Evolutionary conservation across 2,329 filamentous ascomycete genomes (phyloP).

Genomic region (Fusarium sp.): DNA sequence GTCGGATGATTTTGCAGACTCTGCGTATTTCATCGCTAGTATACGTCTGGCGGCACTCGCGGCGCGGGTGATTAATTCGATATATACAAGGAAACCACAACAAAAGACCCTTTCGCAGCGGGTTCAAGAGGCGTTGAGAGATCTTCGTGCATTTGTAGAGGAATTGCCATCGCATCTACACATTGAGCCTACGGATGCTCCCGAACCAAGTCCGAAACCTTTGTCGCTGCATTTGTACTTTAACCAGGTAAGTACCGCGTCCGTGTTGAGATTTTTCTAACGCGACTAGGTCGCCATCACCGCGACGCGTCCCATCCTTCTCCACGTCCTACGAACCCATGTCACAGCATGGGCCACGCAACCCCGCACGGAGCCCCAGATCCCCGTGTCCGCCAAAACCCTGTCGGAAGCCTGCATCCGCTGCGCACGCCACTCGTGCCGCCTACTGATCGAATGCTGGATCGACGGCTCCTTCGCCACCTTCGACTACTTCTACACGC

Average conservation of each 20-base stretch:
- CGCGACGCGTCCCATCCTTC: conserved; percentile 53
- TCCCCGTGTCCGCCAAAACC: conserved; percentile 53
- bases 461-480: conserved; percentile 61
- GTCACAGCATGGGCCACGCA: conserved; percentile 46
- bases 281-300: conserved; percentile 50
- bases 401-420: conserved; percentile 60
- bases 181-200: conserved; percentile 45
- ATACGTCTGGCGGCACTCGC: conserved; percentile 56
- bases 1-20: conserved; percentile 52
- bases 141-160: conserved; percentile 51
- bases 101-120: conserved; percentile 51
- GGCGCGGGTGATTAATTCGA: conserved; percentile 49
- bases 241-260: conserved; percentile 43
- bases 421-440: conserved; percentile 60
- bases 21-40: conserved; percentile 52
- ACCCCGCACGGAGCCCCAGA: conserved; percentile 39
- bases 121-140: conserved; percentile 52
- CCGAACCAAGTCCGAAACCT: conserved; percentile 45
- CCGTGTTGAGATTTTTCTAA: neutral
- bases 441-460: conserved; percentile 60
- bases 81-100: conserved; percentile 51
- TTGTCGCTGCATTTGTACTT: conserved; percentile 54
- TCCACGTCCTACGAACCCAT: conserved; percentile 52
- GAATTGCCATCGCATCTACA: conserved; percentile 51
- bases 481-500: conserved; percentile 62